phyloP scores from a whole-genome alignment of 805 yeast species.

The Diddensiella caesifluorescens region DNA sequence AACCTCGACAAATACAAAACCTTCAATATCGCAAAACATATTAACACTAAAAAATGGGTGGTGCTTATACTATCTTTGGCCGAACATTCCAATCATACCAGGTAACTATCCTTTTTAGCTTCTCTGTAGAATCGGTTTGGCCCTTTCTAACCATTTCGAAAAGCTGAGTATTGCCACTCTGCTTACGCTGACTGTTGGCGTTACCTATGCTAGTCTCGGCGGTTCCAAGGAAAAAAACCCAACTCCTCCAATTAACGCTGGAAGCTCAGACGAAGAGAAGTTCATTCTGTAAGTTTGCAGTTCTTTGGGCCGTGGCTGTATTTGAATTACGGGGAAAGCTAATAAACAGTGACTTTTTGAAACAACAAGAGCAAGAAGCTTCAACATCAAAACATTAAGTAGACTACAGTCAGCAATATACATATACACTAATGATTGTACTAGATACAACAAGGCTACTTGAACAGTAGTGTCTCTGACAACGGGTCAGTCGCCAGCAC shows the following conservation, averaged over 20 bases:
- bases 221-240: constrained; percentile 53
- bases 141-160: neutral
- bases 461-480: constrained; percentile 71
- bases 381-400: constrained; percentile 8
- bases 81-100: constrained; percentile 79
- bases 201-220: constrained; percentile 61
- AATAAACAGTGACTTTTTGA: constrained; percentile 50
- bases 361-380: constrained; percentile 37
- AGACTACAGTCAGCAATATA: neutral
- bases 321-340: neutral
- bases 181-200: constrained; percentile 57
- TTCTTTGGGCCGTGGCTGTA: neutral
- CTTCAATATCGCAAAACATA: constrained; percentile 1
- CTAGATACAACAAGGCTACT: constrained; percentile 30
- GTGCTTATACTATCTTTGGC: constrained; percentile 76
- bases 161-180: constrained; percentile 77
- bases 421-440: neutral
- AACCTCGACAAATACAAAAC: neutral
- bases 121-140: neutral
- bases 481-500: constrained; percentile 74
- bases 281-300: constrained; percentile 46
- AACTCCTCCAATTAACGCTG: constrained; percentile 66
- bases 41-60: constrained; percentile 48
- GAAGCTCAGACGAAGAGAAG: constrained; percentile 83
- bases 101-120: constrained; percentile 37